Conservation (phyloP, 1,139 yeast genomes). For the Debaryomyces nepalensis region DNA sequence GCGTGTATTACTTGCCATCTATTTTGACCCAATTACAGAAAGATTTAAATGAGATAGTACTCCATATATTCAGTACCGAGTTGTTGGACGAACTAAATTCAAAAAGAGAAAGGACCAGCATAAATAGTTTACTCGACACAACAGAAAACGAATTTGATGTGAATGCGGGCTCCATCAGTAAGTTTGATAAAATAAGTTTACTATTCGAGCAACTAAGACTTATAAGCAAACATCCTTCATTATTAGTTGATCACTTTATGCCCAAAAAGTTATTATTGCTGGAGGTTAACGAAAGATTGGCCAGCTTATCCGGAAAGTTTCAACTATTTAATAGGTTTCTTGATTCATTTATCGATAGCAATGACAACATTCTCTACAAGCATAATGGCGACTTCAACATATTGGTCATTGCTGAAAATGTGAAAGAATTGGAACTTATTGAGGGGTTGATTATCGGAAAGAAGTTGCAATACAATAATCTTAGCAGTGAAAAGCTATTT, state of each 20-base stretch:
- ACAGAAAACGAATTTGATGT: slow-evolving; percentile 18
- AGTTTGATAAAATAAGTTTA: slow-evolving; percentile 28
- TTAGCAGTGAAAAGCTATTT: slow-evolving; percentile 63
- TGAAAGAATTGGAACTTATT: slow-evolving; percentile 70
- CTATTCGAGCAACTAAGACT: slow-evolving; percentile 55
- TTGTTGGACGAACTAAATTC: slow-evolving; percentile 36
- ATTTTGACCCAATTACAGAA: slow-evolving; percentile 58
- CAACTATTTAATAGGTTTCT: slow-evolving; percentile 56
- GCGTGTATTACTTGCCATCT: slow-evolving; percentile 58
- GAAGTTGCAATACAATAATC: slow-evolving; percentile 56
- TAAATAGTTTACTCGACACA: slow-evolving; percentile 40
- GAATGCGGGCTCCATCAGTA: slow-evolving; percentile 13
- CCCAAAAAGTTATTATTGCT: slow-evolving; percentile 67
- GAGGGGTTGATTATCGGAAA: slow-evolving; percentile 73
- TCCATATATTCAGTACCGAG: slow-evolving; percentile 55
- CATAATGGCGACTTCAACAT: slow-evolving; percentile 28
- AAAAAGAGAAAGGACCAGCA: slow-evolving; percentile 36
- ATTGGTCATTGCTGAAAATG: slow-evolving; percentile 61
- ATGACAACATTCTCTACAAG: slow-evolving; percentile 15
- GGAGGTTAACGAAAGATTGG: slow-evolving; percentile 63
- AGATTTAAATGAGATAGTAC: slow-evolving; percentile 56
- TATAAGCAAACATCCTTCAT: slow-evolving; percentile 65
- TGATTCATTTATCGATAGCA: slow-evolving; percentile 31
- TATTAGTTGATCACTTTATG: slow-evolving; percentile 74
- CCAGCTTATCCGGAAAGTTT: slow-evolving; percentile 62